Conservation (phyloP, 2,329 filamentous ascomycete genomes). For the Ascochyta fabae region DNA sequence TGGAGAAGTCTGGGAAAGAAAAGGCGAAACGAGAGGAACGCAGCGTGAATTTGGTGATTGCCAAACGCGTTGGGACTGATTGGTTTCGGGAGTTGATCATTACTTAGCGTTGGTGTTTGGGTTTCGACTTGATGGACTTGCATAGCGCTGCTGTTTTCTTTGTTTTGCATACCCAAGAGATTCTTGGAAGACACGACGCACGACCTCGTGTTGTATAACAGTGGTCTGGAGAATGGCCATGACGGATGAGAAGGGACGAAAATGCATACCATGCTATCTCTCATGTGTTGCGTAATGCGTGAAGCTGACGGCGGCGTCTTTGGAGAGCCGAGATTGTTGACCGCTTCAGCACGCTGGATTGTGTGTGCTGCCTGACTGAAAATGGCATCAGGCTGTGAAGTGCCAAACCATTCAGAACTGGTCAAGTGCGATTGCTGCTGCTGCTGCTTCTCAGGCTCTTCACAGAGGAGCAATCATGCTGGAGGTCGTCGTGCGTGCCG, state of each 20-base stretch:
- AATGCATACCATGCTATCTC: constrained; percentile 1
- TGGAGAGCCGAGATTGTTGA: constrained; percentile 13
- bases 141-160: constrained; percentile 17
- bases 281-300: neutral
- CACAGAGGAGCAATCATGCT: neutral
- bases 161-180: constrained; percentile 10
- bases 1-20: constrained; percentile 32
- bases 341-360: neutral
- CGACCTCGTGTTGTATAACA: constrained; percentile 18
- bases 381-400: neutral
- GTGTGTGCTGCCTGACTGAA: neutral
- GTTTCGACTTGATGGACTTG: constrained; percentile 13
- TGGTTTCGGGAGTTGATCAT: neutral
- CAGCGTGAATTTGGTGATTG: constrained; percentile 2
- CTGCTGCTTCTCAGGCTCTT: neutral
- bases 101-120: constrained; percentile 17
- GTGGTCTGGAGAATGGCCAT: neutral
- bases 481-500: neutral
- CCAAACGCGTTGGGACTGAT: neutral
- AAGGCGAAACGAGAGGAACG: constrained; percentile 22
- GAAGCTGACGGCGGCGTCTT: neutral
- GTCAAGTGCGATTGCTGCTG: neutral
- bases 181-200: constrained; percentile 18
- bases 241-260: neutral
- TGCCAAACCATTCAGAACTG: neutral